phyloP scores from a whole-genome alignment of 371 early-diverging fungal genomes.

The Mortierella sp. region DNA sequence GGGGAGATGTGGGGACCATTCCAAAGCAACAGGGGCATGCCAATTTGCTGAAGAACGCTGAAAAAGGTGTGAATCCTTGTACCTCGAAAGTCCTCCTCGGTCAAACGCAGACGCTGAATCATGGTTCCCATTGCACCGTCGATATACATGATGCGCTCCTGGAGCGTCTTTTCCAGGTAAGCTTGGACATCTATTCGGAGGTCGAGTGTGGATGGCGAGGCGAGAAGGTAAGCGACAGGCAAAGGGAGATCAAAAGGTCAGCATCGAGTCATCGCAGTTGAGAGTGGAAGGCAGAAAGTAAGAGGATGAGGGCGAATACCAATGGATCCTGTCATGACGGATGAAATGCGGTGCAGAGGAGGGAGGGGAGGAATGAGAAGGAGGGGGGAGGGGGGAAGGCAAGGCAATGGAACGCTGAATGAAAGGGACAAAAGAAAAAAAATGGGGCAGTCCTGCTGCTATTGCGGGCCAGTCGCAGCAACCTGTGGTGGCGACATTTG shows the following conservation, averaged over 20 bases:
- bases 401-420: background rate
- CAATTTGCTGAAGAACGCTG: too few species aligned
- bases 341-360: background rate
- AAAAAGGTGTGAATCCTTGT: background rate
- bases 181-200: constrained; percentile 58
- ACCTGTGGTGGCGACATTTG: too few species aligned
- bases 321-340: background rate
- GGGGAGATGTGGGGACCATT: too few species aligned
- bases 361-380: background rate
- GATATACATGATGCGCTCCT: constrained; percentile 89
- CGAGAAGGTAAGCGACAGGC: background rate
- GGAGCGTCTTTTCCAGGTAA: constrained; percentile 80
- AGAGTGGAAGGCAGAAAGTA: background rate
- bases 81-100: constrained; percentile 88
- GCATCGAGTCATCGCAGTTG: background rate
- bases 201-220: too few species aligned
- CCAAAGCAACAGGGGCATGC: background rate
- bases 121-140: constrained; percentile 97
- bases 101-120: constrained; percentile 86
- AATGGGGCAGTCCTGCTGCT: background rate
- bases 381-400: background rate
- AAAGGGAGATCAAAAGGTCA: background rate
- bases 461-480: too few species aligned
- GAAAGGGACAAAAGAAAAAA: background rate
- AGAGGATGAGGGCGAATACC: background rate